Evolutionary conservation across 495 filamentous ascomycete species (phyloP).

Genomic region (Cercophora scortea): DNA sequence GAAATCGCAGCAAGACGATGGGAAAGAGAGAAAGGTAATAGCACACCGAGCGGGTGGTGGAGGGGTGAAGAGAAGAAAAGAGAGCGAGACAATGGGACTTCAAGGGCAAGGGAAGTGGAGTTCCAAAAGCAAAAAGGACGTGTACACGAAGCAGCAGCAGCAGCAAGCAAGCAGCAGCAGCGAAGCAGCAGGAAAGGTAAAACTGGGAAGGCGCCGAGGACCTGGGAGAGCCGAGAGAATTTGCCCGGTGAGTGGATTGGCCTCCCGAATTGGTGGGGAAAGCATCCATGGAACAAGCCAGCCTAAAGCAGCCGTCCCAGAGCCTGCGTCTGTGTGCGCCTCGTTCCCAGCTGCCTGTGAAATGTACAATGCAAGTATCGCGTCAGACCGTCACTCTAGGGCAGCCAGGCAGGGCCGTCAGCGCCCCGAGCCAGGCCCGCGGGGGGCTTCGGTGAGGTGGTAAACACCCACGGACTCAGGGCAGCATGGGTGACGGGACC

Average conservation of each 20-base stretch:
- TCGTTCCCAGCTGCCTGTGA: not conserved
- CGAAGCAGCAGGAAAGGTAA: slow-evolving; percentile 13
- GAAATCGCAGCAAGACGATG: slow-evolving; percentile 12
- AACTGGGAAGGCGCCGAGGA: slow-evolving; percentile 19
- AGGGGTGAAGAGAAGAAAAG: slow-evolving; percentile 12
- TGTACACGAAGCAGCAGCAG: not conserved
- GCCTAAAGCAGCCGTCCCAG: slow-evolving; percentile 7
- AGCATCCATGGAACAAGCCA: slow-evolving; percentile 10
- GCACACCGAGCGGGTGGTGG: slow-evolving; percentile 4
- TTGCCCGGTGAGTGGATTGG: slow-evolving; percentile 11
- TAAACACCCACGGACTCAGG: too few relatives aligned
- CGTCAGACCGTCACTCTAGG: too few relatives aligned
- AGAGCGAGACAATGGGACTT: slow-evolving; percentile 3
- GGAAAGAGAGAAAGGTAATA: slow-evolving; percentile 9
- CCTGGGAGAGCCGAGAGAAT: slow-evolving; percentile 13
- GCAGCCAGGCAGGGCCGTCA: too few relatives aligned
- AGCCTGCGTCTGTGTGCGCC: not conserved
- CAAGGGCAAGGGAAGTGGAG: slow-evolving; percentile 12
- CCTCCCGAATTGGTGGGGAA: slow-evolving; percentile 20
- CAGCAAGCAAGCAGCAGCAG: slow-evolving; percentile 2
- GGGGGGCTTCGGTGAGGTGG: too few relatives aligned
- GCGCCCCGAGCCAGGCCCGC: too few relatives aligned
- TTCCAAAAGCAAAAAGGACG: not conserved
- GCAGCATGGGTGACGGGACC: too few relatives aligned
- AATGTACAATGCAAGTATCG: too few relatives aligned